These are phyloP conservation scores for Claviceps lovelessii DNA, from an alignment of 2,329 filamentous ascomycete species.

Conservation along the genomic window DNA sequence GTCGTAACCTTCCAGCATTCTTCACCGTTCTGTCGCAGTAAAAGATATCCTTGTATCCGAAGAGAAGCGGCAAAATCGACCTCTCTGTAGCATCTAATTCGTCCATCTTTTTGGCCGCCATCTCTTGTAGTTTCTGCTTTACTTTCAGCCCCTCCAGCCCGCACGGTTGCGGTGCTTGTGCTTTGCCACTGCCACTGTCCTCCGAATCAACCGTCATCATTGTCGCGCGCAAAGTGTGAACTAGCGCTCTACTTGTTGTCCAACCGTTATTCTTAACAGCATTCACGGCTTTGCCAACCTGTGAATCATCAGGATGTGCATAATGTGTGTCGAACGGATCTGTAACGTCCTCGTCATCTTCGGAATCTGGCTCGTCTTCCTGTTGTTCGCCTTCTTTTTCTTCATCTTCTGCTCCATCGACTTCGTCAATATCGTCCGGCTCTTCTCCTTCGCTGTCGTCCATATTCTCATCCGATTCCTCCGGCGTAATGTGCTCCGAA, in stretches of 20 bases:
- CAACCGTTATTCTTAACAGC: constrained; percentile 37
- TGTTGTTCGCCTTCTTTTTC: constrained; percentile 6
- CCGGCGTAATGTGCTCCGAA: constrained; percentile 11
- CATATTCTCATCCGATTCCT: not conserved
- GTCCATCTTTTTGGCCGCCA: constrained; percentile 37
- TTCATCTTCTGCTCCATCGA: constrained; percentile 11
- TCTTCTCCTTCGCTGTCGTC: constrained; percentile 28
- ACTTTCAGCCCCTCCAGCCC: constrained; percentile 55
- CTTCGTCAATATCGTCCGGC: constrained; percentile 12
- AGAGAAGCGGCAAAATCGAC: constrained; percentile 55
- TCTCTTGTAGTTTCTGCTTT: constrained; percentile 40
- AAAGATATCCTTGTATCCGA: constrained; percentile 69
- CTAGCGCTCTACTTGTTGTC: constrained; percentile 30
- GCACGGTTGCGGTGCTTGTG: constrained; percentile 17
- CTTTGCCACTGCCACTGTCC: constrained; percentile 6
- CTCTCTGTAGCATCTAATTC: constrained; percentile 49
- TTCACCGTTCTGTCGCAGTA: constrained; percentile 56
- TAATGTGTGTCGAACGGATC: constrained; percentile 80
- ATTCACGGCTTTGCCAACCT: constrained; percentile 39
- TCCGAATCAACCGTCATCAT: constrained; percentile 31
- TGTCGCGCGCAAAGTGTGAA: constrained; percentile 34
- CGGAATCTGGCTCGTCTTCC: constrained; percentile 24
- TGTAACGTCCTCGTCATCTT: constrained; percentile 36
- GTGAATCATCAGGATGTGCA: constrained; percentile 47
- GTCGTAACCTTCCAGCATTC: constrained; percentile 56